Evolutionary conservation across 495 filamentous ascomycete genomes (phyloP).

Genomic region (Penicillium daleae): DNA sequence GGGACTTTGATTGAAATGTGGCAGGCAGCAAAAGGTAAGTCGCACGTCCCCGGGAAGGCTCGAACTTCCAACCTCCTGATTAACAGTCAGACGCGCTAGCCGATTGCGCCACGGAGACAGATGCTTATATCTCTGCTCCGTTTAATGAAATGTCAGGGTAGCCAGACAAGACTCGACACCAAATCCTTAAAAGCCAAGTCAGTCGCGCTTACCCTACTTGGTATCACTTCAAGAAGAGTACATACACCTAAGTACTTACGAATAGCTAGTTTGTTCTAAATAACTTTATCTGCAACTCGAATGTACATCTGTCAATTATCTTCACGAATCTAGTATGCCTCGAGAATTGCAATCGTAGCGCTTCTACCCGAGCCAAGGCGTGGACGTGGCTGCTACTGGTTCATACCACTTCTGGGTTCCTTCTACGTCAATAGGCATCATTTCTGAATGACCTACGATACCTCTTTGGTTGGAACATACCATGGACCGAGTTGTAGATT

Average conservation of each 20-base stretch:
- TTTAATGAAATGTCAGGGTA: too few species aligned
- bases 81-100: slow-evolving; percentile 57
- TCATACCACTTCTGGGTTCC: neutral
- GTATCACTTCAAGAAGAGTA: neutral
- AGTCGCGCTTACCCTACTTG: neutral
- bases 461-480: neutral
- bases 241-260: too few species aligned
- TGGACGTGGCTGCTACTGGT: too few species aligned
- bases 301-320: too few species aligned
- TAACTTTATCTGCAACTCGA: too few species aligned
- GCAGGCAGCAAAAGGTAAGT: slow-evolving; percentile 6
- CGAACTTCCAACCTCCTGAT: slow-evolving; percentile 55
- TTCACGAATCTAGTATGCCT: too few species aligned
- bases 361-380: too few species aligned
- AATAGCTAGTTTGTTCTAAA: too few species aligned
- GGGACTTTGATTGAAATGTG: too few species aligned
- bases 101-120: slow-evolving; percentile 52
- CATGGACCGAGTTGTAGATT: neutral
- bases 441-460: neutral
- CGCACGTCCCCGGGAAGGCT: slow-evolving; percentile 47
- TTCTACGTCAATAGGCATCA: neutral
- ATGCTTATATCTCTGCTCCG: neutral
- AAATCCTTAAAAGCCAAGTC: too few species aligned
- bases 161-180: too few species aligned
- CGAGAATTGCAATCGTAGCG: too few species aligned